Conservation (phyloP, 352 stramenopile species). For the Elongisporangium anandrum region DNA sequence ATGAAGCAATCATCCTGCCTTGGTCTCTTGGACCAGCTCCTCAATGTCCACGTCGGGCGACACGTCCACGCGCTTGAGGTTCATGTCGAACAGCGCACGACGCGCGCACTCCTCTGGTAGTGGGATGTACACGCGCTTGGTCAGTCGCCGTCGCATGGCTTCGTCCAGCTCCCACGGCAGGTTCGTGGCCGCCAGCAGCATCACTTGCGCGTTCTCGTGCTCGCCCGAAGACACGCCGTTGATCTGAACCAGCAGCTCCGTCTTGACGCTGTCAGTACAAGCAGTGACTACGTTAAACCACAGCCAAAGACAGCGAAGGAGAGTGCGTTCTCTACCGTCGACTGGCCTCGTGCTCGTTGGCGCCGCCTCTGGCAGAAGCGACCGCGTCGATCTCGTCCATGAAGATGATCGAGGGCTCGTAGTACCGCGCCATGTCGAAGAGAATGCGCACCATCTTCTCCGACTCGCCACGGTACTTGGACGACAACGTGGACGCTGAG, state of each 20-base stretch:
- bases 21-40: constrained; percentile 56
- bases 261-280: constrained; percentile 86
- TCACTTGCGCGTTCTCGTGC: constrained; percentile 57
- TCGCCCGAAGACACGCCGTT: constrained; percentile 87
- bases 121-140: constrained; percentile 93
- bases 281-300: neutral
- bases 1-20: constrained; percentile 56
- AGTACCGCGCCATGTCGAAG: constrained; percentile 98
- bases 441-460: constrained; percentile 97
- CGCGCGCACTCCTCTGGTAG: constrained; percentile 49
- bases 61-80: constrained; percentile 73
- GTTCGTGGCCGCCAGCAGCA: constrained; percentile 97
- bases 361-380: constrained; percentile 55
- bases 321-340: constrained; percentile 34
- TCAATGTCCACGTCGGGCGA: constrained; percentile 74
- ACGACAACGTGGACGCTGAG: constrained; percentile 85
- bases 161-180: constrained; percentile 97
- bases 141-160: constrained; percentile 92
- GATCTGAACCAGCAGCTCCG: constrained; percentile 97
- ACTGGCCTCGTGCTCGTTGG: constrained; percentile 81
- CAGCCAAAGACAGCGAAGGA: neutral
- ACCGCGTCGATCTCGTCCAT: constrained; percentile 98
- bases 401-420: constrained; percentile 97
- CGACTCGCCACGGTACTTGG: constrained; percentile 92
- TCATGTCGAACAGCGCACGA: constrained; percentile 70